Base-by-base conservation (phyloP, 2,329 filamentous ascomycete species). In the Pyricularia sp. region DNA sequence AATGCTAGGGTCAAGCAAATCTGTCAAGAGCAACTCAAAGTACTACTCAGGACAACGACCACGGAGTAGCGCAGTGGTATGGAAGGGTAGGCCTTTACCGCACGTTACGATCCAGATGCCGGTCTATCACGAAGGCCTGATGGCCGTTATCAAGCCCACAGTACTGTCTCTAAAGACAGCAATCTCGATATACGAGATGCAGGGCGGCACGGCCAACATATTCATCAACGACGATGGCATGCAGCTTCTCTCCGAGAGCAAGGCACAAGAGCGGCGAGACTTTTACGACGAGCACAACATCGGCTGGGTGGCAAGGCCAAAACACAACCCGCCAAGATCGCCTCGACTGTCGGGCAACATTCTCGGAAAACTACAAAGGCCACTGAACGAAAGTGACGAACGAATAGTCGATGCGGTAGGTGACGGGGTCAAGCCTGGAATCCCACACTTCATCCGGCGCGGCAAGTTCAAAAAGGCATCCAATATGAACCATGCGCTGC, bases 91-190 rank as follows among this genome's bases (percentile, higher is more conserved):
- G 12, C 16, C 1, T 28, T 30, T 60, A 49, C 89, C 88, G 2
- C 89, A 91, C 71, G 81, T 91, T 68, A 93, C 90, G 3, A 89
- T 96, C 57, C 91, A 96, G 72, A 93, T 90, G 73, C 91, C 91
- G 4, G 89, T 96, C 0, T 96, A 94, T 78, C 94, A 93, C 74
- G 91, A 96, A 74, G 90, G 90, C 68, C 81, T 96, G 2, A 77
- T 78, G 44, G 84, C 80, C 67, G 91, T 96, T 74, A 92, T 93
- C 70, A 83, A 81, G 22, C 90, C 89, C 8, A 93, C 90, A 0
- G 84, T 93, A 70, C 86, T 85, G 70, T 92, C 89, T 1, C 82
- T 93, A 75, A 91, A 91, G 76, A 83, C 88, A 70, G 88, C 88
- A 67, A 90, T 91, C 72, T 88, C 86, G 33, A 90, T 86, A 0